Conservation (phyloP, 805 yeast species). For the Clavispora phyllophila region DNA sequence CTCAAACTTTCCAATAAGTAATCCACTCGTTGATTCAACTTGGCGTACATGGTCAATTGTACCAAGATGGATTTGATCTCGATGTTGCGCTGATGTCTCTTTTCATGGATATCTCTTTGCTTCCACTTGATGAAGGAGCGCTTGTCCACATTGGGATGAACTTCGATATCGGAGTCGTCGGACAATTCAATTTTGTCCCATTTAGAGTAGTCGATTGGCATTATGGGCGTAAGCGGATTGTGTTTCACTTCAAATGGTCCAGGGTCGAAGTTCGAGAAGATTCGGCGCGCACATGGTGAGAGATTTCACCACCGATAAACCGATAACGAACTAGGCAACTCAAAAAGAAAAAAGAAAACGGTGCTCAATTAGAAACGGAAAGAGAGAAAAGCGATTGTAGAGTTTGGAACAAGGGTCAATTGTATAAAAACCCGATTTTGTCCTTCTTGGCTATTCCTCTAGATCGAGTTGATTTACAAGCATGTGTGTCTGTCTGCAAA, state of each 20-base stretch:
- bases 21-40: constrained; percentile 70
- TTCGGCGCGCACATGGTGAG: neutral
- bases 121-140: constrained; percentile 90
- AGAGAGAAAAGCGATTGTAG: too few species aligned
- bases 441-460: too few species aligned
- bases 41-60: constrained; percentile 76
- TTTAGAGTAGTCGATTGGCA: constrained; percentile 92
- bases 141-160: constrained; percentile 97
- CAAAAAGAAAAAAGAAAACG: too few species aligned
- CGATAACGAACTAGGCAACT: too few species aligned
- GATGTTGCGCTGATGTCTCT: constrained; percentile 72
- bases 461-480: too few species aligned
- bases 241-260: neutral
- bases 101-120: constrained; percentile 94
- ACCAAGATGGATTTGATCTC: constrained; percentile 73
- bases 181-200: constrained; percentile 97
- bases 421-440: too few species aligned
- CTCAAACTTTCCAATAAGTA: constrained; percentile 43
- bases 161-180: constrained; percentile 95
- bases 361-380: too few species aligned
- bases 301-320: too few species aligned
- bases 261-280: neutral
- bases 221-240: constrained; percentile 17
- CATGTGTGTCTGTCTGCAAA: too few species aligned
- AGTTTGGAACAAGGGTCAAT: too few species aligned